Base-by-base conservation (phyloP, 192 early-diverging fungal species). In the Rhizophagus sp. region DNA sequence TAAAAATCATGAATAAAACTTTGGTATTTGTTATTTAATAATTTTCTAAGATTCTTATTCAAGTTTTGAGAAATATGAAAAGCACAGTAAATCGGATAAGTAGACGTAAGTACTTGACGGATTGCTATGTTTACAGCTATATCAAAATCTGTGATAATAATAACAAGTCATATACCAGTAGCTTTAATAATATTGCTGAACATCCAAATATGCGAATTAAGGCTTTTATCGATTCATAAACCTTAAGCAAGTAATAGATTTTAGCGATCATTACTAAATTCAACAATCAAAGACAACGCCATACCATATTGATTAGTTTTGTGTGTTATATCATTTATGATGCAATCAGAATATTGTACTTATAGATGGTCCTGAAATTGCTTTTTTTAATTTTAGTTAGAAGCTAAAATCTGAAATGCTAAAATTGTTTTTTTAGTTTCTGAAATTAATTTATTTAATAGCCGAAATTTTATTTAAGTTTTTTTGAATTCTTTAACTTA, bases 1-100 rank as follows among this genome's bases (percentile, higher is more conserved):
- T 70, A 70, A 70, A 70, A 70, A 9, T 70, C 15, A 39, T 70
- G 30, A 70, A 70, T 25, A 70, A 70, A 70, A 12, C 17, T 70
- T 70, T 70, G 11, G 17, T 64, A 25, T 1, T 30, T 1, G 1
- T 30, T 30, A 30, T 30, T 1, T 30, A 30, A 30, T 30, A 30
- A 30, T 1, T 30, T 30, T 30, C 27, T 30, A 1, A 30, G 27
- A 30, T 30, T 30, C 1, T 30, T 30, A 1, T 30, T 30, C 27
- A 30, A 30, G 1, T 30, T 30, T 30, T 30, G 27, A 30, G 27
- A 30, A 30, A 30, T 69, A 11, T 34, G 34, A 22, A 69, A 34
- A 7, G 62, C n/a, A 25, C 62, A 63, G 24, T 63, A 8, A 7
- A 69, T 69, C 2, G 2, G 67, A 41, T 69, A 69, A 34, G 19